These are phyloP conservation scores for Pleurozium schreberi DNA, from an alignment of 225 moss, liverwort and hornwort genomes.

Conservation along the genomic window DNA sequence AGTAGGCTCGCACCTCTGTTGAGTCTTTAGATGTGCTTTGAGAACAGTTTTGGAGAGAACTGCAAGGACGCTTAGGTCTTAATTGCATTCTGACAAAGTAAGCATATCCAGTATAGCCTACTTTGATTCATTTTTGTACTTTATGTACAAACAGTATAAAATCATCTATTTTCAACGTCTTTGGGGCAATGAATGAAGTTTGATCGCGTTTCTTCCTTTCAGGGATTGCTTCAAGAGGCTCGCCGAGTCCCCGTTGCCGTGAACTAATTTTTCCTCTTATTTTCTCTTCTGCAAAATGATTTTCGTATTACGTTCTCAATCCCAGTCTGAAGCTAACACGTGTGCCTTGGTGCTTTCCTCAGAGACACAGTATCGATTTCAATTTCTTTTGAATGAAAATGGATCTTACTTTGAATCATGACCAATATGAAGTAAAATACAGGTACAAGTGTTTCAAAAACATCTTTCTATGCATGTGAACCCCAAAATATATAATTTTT, in stretches of 20 bases:
- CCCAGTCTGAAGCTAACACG: not conserved
- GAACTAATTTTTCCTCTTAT: not conserved
- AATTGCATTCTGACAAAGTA: not conserved
- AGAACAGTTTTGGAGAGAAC: constrained; percentile 21
- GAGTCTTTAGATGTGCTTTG: constrained; percentile 7
- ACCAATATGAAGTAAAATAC: too few relatives aligned
- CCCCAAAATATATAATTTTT: not conserved
- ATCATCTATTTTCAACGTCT: constrained; percentile 8
- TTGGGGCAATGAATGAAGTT: not conserved
- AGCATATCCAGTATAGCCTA: not conserved
- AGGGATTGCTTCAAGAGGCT: not conserved
- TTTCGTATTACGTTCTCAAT: not conserved
- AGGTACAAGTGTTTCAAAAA: not conserved
- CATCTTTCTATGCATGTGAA: not conserved
- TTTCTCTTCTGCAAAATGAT: not conserved
- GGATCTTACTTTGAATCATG: not conserved
- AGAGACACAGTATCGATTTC: not conserved
- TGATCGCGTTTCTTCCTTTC: not conserved
- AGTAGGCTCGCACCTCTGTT: not conserved
- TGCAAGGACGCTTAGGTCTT: constrained; percentile 6
- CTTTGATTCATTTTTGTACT: constrained; percentile 40
- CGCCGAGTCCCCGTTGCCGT: not conserved
- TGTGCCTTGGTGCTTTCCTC: not conserved
- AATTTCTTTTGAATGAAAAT: not conserved
- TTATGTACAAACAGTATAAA: constrained; percentile 41